A percentile compares a stretch with the other conserved stretches of the same genome.
These are phyloP conservation scores for Anthracocystis panici-leucophaei DNA, from an alignment of 1,284 basidiomycete genomes.

Conservation along the genomic window DNA sequence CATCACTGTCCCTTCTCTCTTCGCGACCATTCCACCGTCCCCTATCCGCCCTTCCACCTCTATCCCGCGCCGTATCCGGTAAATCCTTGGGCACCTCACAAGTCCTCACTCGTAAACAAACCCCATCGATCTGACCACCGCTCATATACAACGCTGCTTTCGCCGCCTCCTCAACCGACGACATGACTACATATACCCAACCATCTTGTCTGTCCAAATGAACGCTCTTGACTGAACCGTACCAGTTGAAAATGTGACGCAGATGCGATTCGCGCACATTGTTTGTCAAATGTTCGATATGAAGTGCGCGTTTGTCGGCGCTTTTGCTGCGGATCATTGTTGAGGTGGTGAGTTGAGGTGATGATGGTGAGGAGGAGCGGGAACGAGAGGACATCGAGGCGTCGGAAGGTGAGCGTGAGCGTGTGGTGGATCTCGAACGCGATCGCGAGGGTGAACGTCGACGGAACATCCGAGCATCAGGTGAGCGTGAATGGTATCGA, in stretches of 20 bases:
- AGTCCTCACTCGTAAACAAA: slow-evolving; percentile 15
- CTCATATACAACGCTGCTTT: slow-evolving; percentile 56
- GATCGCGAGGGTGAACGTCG: slow-evolving; percentile 8
- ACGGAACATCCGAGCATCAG: slow-evolving; percentile 1
- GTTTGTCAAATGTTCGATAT: slow-evolving; percentile 29
- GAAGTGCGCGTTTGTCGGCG: slow-evolving; percentile 28
- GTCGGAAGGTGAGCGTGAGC: slow-evolving; percentile 11
- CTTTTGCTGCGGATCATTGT: not conserved
- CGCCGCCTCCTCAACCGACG: slow-evolving; percentile 24
- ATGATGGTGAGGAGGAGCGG: not conserved
- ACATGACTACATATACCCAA: slow-evolving; percentile 34
- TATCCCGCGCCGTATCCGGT: not conserved
- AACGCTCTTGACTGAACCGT: slow-evolving; percentile 32
- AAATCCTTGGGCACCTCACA: slow-evolving; percentile 12
- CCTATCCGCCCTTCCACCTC: not conserved
- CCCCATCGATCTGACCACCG: slow-evolving; percentile 59
- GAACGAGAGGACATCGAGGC: slow-evolving; percentile 11
- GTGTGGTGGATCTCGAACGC: not conserved
- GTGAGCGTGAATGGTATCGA: not conserved
- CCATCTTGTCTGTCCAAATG: slow-evolving; percentile 11
- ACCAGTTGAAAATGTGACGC: slow-evolving; percentile 49
- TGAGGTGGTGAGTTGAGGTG: not conserved
- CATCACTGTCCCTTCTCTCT: not conserved
- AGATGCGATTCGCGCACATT: slow-evolving; percentile 50
- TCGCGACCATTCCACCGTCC: not conserved